These are phyloP conservation scores for Penicillium olsonii DNA, from an alignment of 2,329 filamentous ascomycete genomes.

Conservation along the genomic window DNA sequence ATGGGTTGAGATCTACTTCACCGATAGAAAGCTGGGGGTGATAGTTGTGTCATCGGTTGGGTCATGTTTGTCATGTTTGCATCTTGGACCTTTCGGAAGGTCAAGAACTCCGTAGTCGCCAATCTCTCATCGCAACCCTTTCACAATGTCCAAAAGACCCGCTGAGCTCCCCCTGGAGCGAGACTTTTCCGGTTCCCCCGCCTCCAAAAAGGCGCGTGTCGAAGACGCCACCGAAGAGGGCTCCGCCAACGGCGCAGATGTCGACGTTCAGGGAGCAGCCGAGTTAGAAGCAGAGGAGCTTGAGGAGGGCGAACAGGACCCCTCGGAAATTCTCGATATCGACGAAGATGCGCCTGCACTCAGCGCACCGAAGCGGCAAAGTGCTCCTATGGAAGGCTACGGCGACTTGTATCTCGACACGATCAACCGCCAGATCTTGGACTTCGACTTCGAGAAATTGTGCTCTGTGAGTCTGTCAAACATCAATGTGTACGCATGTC, in stretches of 20 bases:
- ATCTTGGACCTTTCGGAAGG: slow-evolving; percentile 20
- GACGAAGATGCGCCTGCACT: slow-evolving; percentile 41
- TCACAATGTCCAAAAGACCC: slow-evolving; percentile 50
- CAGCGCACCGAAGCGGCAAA: slow-evolving; percentile 60
- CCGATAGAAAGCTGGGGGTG: background rate
- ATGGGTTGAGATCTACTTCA: background rate
- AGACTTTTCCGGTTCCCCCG: slow-evolving; percentile 40
- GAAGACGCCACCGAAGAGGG: slow-evolving; percentile 34
- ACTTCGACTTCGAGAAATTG: slow-evolving; percentile 98
- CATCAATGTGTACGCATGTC: slow-evolving; percentile 97
- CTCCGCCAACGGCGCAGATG: slow-evolving; percentile 33
- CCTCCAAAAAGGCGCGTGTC: slow-evolving; percentile 47
- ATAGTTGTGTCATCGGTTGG: background rate
- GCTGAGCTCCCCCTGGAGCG: slow-evolving; percentile 47
- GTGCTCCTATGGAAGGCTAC: slow-evolving; percentile 81
- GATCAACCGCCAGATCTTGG: slow-evolving; percentile 86
- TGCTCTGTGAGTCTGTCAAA: slow-evolving; percentile 95
- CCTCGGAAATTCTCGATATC: slow-evolving; percentile 30
- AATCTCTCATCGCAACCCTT: slow-evolving; percentile 11
- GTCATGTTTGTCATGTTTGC: slow-evolving; percentile 27
- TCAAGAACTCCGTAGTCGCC: slow-evolving; percentile 21
- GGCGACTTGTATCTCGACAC: slow-evolving; percentile 97
- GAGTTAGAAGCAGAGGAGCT: slow-evolving; percentile 65
- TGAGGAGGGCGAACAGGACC: slow-evolving; percentile 34
- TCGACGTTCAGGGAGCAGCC: slow-evolving; percentile 58